Base-by-base conservation (phyloP, 2,329 filamentous ascomycete genomes). In the Pseudogymnoascus verrucosus region DNA sequence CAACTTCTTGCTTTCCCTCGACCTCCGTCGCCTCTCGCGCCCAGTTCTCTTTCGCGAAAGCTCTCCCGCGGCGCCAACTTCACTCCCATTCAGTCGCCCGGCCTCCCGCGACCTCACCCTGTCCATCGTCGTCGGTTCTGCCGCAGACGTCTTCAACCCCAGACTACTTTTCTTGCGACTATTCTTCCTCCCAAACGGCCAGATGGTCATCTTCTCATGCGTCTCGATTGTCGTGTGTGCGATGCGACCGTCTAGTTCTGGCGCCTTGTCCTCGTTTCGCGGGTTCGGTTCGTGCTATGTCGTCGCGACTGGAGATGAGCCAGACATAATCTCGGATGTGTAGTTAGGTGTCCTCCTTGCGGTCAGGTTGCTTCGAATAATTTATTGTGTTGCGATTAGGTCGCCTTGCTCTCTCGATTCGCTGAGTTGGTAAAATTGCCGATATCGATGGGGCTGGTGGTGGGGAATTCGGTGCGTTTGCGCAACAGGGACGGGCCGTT, bases 121-220 rank as follows among this genome's bases (percentile, higher is more conserved):
- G 34, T 75, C 77, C 68, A 74, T 75, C 65, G 68, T 72, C 65
- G 69, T 72, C 65, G 68, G 78, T 78, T 73, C 85, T 80, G 71
- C 80, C 76, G 70, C 82, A 82, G 65, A 81, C 77, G 68, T 83
- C 76, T 69, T 81, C 82, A 69, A 81, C 82, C 75, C 84, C 69
- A 77, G 78, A 65, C 78, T 77, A 67, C 80, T 75, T 72, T 81
- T 79, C 76, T 80, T 85, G 76, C 87, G 87, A 76, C 86, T 87
- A 77, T 84, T 87, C 77, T 83, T 88, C 72, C 88, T 86, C 76
- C 87, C 82, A 76, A 96, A 96, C 66, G 88, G 90, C 91, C 91
- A 96, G 76, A 93, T 79, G 74, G 88, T 85, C 90, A 93, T 93
- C 60, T 68, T 74, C 68, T 70, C 70, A 71, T 72, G 44, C 47